These are phyloP conservation scores for Tylopilus balloui DNA, from an alignment of 768 basidiomycete genomes.

Conservation along the genomic window DNA sequence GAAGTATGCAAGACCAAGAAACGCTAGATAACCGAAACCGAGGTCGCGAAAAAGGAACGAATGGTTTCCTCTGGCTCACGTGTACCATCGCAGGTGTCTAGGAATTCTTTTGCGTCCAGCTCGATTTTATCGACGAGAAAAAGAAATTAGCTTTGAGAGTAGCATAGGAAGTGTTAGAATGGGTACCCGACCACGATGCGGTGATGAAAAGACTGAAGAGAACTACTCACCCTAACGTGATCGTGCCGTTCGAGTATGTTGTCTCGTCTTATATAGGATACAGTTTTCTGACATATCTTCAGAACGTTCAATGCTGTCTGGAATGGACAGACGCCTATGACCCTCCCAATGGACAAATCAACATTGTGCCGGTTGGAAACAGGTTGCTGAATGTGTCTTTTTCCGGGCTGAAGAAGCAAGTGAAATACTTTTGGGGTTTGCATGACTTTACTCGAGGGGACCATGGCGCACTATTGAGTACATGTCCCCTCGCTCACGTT, in stretches of 20 bases:
- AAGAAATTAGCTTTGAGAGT: background rate
- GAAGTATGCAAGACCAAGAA: too few species aligned
- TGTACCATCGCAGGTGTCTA: too few species aligned
- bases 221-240: background rate
- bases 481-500: background rate
- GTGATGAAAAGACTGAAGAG: background rate
- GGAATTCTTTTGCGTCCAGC: slow-evolving; percentile 8
- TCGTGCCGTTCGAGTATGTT: background rate
- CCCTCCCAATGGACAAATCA: background rate
- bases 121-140: background rate
- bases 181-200: background rate
- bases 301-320: background rate
- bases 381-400: background rate
- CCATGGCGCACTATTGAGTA: background rate
- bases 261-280: background rate
- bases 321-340: background rate
- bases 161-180: background rate
- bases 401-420: background rate
- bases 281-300: background rate
- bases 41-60: too few species aligned
- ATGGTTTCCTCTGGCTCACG: too few species aligned
- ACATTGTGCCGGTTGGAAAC: background rate
- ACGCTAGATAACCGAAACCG: too few species aligned
- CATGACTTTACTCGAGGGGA: slow-evolving; percentile 1
- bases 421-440: background rate